A percentile compares a stretch with the other conserved stretches of the same genome.
Evolutionary conservation across 2,329 filamentous ascomycete genomes (phyloP).

Genomic region (Camillea tinctor): DNA sequence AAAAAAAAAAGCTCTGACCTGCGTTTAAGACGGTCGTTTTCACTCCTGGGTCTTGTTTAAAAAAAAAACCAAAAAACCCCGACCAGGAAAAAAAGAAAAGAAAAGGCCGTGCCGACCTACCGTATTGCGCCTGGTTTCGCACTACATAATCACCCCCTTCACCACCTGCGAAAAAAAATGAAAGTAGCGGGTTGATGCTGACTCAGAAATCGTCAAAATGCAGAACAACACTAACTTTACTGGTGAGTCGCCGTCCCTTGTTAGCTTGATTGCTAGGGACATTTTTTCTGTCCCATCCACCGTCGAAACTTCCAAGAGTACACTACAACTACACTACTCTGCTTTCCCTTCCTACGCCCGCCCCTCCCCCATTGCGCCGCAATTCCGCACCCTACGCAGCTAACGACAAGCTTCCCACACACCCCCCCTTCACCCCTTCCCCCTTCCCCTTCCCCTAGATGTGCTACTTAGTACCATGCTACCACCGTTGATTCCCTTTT

Average conservation of each 20-base stretch:
- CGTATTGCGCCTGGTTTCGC: neutral
- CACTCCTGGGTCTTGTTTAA: neutral
- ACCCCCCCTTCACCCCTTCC: no score
- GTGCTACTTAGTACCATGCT: no score
- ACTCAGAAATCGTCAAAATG: slow-evolving; percentile 31
- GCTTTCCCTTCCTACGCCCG: slow-evolving; percentile 15
- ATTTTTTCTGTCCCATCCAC: slow-evolving; percentile 21
- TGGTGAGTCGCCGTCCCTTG: slow-evolving; percentile 29
- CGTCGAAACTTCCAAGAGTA: slow-evolving; percentile 11
- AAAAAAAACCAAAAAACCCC: no score
- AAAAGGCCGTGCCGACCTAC: slow-evolving; percentile 1
- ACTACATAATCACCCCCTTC: neutral
- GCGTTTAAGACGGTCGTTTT: neutral
- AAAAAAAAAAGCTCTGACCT: neutral
- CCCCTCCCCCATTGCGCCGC: slow-evolving; percentile 22
- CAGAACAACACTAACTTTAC: slow-evolving; percentile 26
- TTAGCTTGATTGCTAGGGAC: slow-evolving; percentile 15
- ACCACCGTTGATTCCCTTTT: slow-evolving; percentile 30
- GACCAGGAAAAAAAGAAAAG: no score
- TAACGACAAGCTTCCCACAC: slow-evolving; percentile 8
- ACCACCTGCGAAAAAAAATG: neutral
- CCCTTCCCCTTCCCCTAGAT: slow-evolving; percentile 10
- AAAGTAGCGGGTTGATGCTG: slow-evolving; percentile 25
- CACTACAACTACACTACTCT: no score
- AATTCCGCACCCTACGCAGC: slow-evolving; percentile 20